Evolutionary conservation across 106 monocot genomes (phyloP).

Genomic region (Acorus calamus): DNA sequence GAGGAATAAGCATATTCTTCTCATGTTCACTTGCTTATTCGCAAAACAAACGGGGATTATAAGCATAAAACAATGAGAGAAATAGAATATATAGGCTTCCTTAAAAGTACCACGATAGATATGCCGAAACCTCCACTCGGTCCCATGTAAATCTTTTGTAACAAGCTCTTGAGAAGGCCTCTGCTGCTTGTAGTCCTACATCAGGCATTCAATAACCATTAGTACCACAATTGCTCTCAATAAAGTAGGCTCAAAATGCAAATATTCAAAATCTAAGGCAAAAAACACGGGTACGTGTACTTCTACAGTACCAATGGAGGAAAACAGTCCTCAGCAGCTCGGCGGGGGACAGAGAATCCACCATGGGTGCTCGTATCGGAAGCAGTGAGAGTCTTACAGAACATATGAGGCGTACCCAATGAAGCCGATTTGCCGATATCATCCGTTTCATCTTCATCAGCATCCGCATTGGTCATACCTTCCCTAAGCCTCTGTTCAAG

Average conservation of each 20-base stretch:
- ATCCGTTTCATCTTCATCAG: constrained; percentile 9
- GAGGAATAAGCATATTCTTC: too few species aligned
- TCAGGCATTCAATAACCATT: background rate
- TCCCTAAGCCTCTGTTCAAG: constrained; percentile 11
- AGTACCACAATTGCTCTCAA: too few species aligned
- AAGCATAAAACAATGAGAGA: background rate
- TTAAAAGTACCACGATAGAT: constrained; percentile 23
- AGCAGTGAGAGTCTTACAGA: constrained; percentile 46
- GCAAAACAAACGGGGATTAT: too few species aligned
- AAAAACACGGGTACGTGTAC: background rate
- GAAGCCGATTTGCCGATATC: constrained; percentile 4
- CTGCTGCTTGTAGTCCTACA: constrained; percentile 34
- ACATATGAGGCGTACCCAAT: constrained; percentile 22
- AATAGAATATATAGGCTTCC: background rate
- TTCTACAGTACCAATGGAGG: constrained; percentile 22
- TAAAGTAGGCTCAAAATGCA: background rate
- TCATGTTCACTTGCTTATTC: too few species aligned
- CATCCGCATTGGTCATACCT: background rate
- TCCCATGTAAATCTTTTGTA: constrained; percentile 36
- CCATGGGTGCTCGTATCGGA: constrained; percentile 44
- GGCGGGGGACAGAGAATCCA: constrained; percentile 27
- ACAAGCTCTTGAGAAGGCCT: constrained; percentile 38
- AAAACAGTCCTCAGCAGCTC: constrained; percentile 42
- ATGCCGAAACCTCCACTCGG: constrained; percentile 40
- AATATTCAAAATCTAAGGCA: background rate